phyloP scores from a whole-genome alignment of 768 basidiomycete species.

The Lentinula edodes region DNA sequence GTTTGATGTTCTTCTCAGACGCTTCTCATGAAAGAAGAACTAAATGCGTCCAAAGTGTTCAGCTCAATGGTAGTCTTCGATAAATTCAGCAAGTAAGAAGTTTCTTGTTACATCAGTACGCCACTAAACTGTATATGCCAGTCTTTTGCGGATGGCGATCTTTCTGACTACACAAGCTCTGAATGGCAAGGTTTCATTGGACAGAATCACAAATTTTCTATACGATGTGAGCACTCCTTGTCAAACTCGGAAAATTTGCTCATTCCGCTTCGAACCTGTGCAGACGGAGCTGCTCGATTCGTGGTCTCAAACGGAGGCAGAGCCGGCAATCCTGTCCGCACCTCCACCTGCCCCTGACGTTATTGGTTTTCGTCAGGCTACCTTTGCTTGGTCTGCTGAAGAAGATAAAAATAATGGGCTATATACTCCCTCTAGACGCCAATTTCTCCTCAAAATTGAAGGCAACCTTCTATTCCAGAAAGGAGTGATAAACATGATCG shows the following conservation, averaged over 20 bases:
- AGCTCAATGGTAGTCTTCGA: slow-evolving; percentile 39
- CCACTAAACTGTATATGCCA: slow-evolving; percentile 1
- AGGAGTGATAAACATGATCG: slow-evolving; percentile 33
- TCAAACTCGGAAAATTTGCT: neutral
- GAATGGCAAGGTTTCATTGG: slow-evolving; percentile 1
- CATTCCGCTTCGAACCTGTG: neutral
- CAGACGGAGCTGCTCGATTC: slow-evolving; percentile 5
- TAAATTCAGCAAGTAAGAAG: slow-evolving; percentile 19
- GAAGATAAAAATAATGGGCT: neutral
- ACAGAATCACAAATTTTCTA: slow-evolving; percentile 2
- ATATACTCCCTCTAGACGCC: slow-evolving; percentile 19
- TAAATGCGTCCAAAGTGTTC: slow-evolving; percentile 17
- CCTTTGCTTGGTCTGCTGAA: slow-evolving; percentile 5
- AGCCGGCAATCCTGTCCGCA: neutral
- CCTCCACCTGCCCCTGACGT: neutral
- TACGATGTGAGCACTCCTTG: neutral
- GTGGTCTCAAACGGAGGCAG: neutral
- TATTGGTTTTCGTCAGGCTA: slow-evolving; percentile 5
- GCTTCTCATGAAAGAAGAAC: slow-evolving; percentile 6
- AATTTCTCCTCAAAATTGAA: slow-evolving; percentile 33
- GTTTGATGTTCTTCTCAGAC: neutral
- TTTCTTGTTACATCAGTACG: slow-evolving; percentile 11
- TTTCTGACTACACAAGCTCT: neutral
- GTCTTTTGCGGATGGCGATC: neutral
- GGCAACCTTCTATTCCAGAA: slow-evolving; percentile 37